Evolutionary conservation across 768 basidiomycete genomes (phyloP).

Genomic region (Leccinum subtestaceum): DNA sequence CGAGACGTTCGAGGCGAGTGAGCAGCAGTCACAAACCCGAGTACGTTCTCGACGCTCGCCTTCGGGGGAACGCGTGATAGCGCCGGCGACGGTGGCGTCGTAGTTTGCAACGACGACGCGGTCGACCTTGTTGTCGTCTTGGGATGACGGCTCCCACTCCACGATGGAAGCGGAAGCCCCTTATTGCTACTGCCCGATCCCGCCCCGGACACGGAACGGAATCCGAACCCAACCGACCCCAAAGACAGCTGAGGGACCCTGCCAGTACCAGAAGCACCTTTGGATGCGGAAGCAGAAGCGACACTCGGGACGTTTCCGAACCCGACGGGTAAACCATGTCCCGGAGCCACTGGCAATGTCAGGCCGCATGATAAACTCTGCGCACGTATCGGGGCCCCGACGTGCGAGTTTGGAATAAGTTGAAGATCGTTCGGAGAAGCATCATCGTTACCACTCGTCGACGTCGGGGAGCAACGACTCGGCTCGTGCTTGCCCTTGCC

Average conservation of each 20-base stretch:
- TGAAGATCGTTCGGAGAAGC: conserved; percentile 27
- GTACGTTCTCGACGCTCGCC: not conserved
- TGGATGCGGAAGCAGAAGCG: not conserved
- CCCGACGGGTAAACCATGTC: not conserved
- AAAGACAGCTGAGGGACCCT: conserved; percentile 5
- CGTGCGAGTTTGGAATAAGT: not conserved
- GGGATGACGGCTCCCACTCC: conserved; percentile 4
- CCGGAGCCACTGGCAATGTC: not conserved
- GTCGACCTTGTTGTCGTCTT: conserved; percentile 1
- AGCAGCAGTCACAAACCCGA: not conserved
- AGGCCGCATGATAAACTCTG: conserved; percentile 9
- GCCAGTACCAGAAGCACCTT: not conserved
- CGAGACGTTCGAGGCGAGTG: not conserved
- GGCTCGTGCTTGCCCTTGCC: not conserved
- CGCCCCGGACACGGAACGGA: not conserved
- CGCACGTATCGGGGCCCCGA: conserved; percentile 7
- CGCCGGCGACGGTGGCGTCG: not conserved
- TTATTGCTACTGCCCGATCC: not conserved
- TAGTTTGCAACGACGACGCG: not conserved
- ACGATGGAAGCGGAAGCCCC: conserved; percentile 18
- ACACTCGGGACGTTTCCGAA: conserved; percentile 5
- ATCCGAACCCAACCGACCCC: conserved; percentile 1
- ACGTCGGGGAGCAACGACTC: conserved; percentile 1
- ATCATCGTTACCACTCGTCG: not conserved
- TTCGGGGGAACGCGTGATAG: conserved; percentile 1